These are phyloP conservation scores for Chrysoporthe austroafricana DNA, from an alignment of 2,329 filamentous ascomycete genomes.

Conservation along the genomic window DNA sequence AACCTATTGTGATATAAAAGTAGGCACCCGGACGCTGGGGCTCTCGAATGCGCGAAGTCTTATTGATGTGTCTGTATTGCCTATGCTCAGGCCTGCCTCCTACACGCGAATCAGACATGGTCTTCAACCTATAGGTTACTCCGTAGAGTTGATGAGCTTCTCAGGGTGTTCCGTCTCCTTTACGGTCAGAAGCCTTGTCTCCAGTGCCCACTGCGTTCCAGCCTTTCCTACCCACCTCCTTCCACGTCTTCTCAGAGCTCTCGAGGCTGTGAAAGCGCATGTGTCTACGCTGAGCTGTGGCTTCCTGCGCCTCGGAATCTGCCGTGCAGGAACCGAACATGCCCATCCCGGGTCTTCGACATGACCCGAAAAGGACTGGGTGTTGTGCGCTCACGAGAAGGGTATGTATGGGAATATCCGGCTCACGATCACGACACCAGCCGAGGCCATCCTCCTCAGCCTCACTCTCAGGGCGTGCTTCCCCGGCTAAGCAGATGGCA, in stretches of 20 bases:
- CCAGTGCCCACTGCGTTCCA: no score
- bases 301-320: neutral
- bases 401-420: neutral
- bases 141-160: neutral
- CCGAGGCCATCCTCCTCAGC: no score
- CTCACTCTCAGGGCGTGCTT: neutral
- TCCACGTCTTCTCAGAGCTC: neutral
- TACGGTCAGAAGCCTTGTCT: neutral
- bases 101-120: neutral
- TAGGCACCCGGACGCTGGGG: neutral
- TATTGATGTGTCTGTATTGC: neutral
- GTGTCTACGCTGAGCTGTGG: neutral
- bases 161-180: neutral
- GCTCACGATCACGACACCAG: no score
- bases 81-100: neutral
- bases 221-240: no score
- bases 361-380: neutral
- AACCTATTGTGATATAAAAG: neutral
- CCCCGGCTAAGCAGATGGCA: no score
- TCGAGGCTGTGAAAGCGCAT: neutral
- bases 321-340: no score
- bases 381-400: neutral
- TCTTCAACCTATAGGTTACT: no score
- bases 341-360: neutral
- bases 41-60: neutral